Evolutionary conservation across 208 protist genomes (phyloP), one percentile per base, ranked within the genome.

Genomic region (Crithidia sp.): DNA sequence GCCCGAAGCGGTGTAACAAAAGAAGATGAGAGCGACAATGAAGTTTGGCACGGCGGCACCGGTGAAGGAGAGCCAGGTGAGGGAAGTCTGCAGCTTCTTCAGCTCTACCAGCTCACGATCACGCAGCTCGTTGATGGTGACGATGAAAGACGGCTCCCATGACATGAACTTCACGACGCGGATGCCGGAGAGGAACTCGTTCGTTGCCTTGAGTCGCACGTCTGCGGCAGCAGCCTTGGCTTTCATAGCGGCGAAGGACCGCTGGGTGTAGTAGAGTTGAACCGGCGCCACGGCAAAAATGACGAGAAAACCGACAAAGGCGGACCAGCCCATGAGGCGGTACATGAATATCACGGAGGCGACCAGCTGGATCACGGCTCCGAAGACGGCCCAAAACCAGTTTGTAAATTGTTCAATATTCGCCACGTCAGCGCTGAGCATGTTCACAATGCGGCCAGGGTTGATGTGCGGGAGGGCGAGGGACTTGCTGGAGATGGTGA

Each of bases 151-250:
- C n/a, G 85, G 73, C 68, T 98, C 96, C 90, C 93, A 98, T 16
- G 85, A 83, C 85, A 95, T 98, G 36, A 98, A 86, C 84, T 99
- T 99, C 56, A 95, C 90, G 4, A 98, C 68, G 16, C 94, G 86
- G 9, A 99, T 97, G 3, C 88, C 88, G 39, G 82, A 81, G 19
- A 99, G 65, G 45, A 98, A 89, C 74, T 99, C 95, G 79, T 97
- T 98, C 10, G 90, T 95, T 2, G 81, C 63, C 72, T 95, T 95
- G 16, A 98, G 71, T 56, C 97, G 91, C 37, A 74, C 77, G 73
- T 99, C 97, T 0, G 84, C 97, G 37, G 66, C 62, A 19, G 52
- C 62, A 12, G 87, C 73, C 44, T 36, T 87, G 28, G 28, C 28
- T 28, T 28, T 28, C 28, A 28, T 28, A 28, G 28, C 28, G 28